Base-by-base conservation (phyloP, 352 stramenopile genomes). In the Lagenidium giganteum region DNA sequence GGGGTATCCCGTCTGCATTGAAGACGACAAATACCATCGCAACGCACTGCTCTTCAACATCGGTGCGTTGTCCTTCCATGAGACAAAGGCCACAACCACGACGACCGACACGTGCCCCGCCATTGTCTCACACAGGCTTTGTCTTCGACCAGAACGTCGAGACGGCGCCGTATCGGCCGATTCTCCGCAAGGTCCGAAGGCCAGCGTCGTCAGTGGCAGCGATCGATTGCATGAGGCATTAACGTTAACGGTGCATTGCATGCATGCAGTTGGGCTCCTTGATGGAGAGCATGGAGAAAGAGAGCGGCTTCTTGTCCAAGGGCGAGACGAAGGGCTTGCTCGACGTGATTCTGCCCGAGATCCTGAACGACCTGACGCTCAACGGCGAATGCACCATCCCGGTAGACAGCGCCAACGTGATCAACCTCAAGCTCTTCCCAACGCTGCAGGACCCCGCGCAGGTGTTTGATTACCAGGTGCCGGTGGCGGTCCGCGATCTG, bases 41-140 rank as follows among this genome's bases (percentile, higher is more conserved):
- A 93, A 93, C 26, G 75, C 81, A 28, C 66, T 96, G 42, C 67
- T 92, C 16, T 96, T 94, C 55, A 96, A 95, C 52, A 88, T 96
- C 41, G 79, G 60, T 69, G 33, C 32, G 37, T n/a, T 14, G n/a
- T 33, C 11, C n/a, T 11, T n/a, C 11, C 28, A 33, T 33, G n/a
- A n/a, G 29, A 13, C 8, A 16, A 3, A 26, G 27, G n/a, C 18
- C 25, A 17, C 16, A 8, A n/a, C n/a, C n/a, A n/a, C n/a, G n/a
- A n/a, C n/a, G n/a, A n/a, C n/a, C n/a, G n/a, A n/a, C n/a, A n/a
- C n/a, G n/a, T n/a, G n/a, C n/a, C n/a, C n/a, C n/a, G 18, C 12
- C 20, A 38, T 11, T 35, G 20, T 41, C 5, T 24, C n/a, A 13
- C 28, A 18, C 30, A 69, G 60, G 81, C 33, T 96, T 96, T 62